Evolutionary conservation across 768 basidiomycete species (phyloP).

Genomic region (Cyclocybe aegerita): DNA sequence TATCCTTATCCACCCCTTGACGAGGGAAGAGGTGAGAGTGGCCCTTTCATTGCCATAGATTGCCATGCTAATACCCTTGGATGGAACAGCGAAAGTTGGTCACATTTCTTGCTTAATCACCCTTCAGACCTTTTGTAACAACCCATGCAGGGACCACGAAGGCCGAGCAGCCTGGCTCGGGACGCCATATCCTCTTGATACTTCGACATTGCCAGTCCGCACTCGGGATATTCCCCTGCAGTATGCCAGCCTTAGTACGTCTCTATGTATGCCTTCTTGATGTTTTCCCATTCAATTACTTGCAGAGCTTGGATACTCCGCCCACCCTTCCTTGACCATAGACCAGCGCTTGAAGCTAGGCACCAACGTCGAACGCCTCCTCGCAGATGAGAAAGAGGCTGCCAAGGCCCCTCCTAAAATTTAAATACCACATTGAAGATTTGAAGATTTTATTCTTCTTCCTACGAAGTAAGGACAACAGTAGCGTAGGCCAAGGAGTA

Average conservation of each 20-base stretch:
- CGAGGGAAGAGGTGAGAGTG: constrained; percentile 59
- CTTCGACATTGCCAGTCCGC: constrained; percentile 51
- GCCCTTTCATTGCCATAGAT: neutral
- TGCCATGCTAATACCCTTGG: neutral
- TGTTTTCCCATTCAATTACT: neutral
- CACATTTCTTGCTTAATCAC: neutral
- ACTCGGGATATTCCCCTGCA: constrained; percentile 61
- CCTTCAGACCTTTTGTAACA: neutral
- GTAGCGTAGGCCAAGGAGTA: too few species aligned
- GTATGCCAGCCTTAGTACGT: constrained; percentile 64
- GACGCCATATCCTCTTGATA: constrained; percentile 65
- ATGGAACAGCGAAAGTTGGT: constrained; percentile 48
- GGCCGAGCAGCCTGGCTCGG: constrained; percentile 74
- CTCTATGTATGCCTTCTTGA: neutral
- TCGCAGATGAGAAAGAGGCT: constrained; percentile 65
- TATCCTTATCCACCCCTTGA: constrained; percentile 73
- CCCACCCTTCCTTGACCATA: constrained; percentile 46
- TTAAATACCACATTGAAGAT: neutral
- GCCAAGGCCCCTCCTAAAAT: constrained; percentile 55
- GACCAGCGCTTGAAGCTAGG: constrained; percentile 66
- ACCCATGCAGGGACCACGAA: constrained; percentile 60
- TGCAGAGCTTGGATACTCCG: constrained; percentile 71
- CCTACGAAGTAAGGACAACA: neutral
- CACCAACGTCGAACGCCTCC: constrained; percentile 55
- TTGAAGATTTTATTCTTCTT: neutral